Percentiles rank a stretch among this genome's conserved stretches.
These are phyloP conservation scores for Didymella sp. DNA, from an alignment of 2,329 filamentous ascomycete genomes.

Conservation along the genomic window DNA sequence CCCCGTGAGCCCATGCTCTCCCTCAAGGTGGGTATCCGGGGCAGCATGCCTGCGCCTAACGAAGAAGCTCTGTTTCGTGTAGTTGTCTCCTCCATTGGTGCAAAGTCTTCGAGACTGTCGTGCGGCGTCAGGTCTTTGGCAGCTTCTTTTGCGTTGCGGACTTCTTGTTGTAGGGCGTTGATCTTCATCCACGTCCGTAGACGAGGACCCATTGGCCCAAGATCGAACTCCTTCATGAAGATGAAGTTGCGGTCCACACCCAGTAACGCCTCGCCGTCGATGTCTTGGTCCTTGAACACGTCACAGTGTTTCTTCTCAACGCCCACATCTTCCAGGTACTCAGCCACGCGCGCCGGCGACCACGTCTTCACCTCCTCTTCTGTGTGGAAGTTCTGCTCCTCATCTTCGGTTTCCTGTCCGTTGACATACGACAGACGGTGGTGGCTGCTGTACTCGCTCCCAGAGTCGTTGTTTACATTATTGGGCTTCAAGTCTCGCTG, in stretches of 20 bases:
- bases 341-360: slow-evolving; percentile 82
- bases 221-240: slow-evolving; percentile 93
- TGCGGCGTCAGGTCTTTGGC: slow-evolving; percentile 46
- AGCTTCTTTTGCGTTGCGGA: slow-evolving; percentile 63
- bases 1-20: slow-evolving; percentile 42
- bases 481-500: slow-evolving; percentile 57
- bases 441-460: slow-evolving; percentile 87
- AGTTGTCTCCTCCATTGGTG: slow-evolving; percentile 47
- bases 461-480: slow-evolving; percentile 72
- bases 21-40: slow-evolving; percentile 48
- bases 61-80: slow-evolving; percentile 57
- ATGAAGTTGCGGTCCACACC: slow-evolving; percentile 95
- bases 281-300: slow-evolving; percentile 94
- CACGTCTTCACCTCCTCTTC: slow-evolving; percentile 79
- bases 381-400: slow-evolving; percentile 75
- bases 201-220: slow-evolving; percentile 87
- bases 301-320: slow-evolving; percentile 91
- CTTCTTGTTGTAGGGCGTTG: slow-evolving; percentile 87
- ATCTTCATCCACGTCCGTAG: slow-evolving; percentile 98
- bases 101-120: slow-evolving; percentile 36
- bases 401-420: slow-evolving; percentile 93
- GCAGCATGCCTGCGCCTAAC: slow-evolving; percentile 46
- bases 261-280: slow-evolving; percentile 88
- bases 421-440: slow-evolving; percentile 89
- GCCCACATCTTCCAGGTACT: slow-evolving; percentile 83